Percentiles rank a stretch among this genome's conserved stretches.
These are phyloP conservation scores for Aquilaria sinensis DNA, from an alignment of 345 rosid genomes.

Conservation along the genomic window DNA sequence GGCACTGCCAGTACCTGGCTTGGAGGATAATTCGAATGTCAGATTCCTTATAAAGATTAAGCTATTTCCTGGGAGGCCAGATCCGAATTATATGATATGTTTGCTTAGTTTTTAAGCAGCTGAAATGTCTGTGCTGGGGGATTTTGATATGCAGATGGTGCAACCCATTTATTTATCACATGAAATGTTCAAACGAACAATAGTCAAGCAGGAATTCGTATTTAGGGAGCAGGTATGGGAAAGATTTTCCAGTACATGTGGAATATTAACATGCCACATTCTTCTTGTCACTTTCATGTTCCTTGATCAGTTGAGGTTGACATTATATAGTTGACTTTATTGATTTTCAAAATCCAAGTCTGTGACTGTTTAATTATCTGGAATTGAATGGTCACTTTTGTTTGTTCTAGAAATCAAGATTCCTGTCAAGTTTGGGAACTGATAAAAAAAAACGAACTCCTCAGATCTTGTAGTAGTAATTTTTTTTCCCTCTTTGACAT, in stretches of 20 bases:
- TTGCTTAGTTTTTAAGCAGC: slow-evolving; percentile 10
- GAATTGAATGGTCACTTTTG: background rate
- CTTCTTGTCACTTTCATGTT: background rate
- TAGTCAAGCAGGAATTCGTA: slow-evolving; percentile 33
- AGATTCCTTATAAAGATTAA: slow-evolving; percentile 5
- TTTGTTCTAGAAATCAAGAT: background rate
- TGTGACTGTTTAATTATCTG: background rate
- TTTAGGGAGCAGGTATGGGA: slow-evolving; percentile 40
- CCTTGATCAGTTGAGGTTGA: background rate
- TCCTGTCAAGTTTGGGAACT: background rate
- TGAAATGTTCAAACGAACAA: slow-evolving; percentile 33
- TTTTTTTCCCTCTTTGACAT: too few species aligned
- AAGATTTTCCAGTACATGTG: background rate
- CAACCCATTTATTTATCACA: slow-evolving; percentile 20
- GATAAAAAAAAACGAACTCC: slow-evolving; percentile 3
- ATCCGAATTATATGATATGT: slow-evolving; percentile 10
- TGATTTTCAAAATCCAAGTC: too few species aligned
- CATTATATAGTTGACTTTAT: slow-evolving; percentile 2
- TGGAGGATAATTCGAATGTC: too few species aligned
- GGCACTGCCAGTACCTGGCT: too few species aligned
- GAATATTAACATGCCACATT: background rate
- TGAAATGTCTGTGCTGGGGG: slow-evolving; percentile 28
- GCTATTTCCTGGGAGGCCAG: slow-evolving; percentile 4
- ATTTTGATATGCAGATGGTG: slow-evolving; percentile 25
- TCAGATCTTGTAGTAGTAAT: background rate